Evolutionary conservation across 169 alveolate genomes (phyloP), one percentile per base, ranked within the genome.

Genomic region (Blepharisma undulans): DNA sequence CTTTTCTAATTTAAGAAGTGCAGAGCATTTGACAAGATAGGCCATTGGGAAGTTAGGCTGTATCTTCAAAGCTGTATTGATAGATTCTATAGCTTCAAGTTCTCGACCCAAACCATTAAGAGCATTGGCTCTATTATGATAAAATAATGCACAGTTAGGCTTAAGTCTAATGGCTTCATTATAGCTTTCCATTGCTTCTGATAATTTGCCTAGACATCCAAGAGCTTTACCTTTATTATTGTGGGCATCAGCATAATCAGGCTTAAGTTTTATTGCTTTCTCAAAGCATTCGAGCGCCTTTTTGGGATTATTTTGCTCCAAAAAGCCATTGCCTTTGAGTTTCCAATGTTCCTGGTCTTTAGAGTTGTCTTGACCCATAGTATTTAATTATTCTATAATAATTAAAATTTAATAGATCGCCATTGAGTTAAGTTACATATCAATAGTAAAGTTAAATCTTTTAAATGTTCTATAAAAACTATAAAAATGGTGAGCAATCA

Each of bases 51-150:
- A 48, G 14, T 48, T 18, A 48, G 66, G 66, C 66, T 48, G 2
- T 10, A 48, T 12, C 14, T 48, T 48, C 66, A 48, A 48, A 18
- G 66, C 66, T 48, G 7, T 48, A 48, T 48, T 48, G 14, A 1
- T 5, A 48, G 10, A 74, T 5, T 29, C 33, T 74, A 29, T 25
- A 0, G 33, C 29, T 74, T 74, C 80, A 2, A 25, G 29, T 48
- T 48, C 66, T 48, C 66, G 7, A 0, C 66, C 66, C 66, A 48
- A 2, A 5, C 14, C 12, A 48, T 48, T 48, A 5, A 48, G 66
- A 48, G 66, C 14, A 18, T 48, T 48, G 0, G 99, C 98, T 78
- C 99, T 92, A 90, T 98, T 98, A 60, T 98, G 96, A 93, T 97
- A 97, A 90, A 94, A 94, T 30, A 97, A 96, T 92, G 98, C 98